Conservation (phyloP, 345 rosid species). For the Laguncularia racemosa region DNA sequence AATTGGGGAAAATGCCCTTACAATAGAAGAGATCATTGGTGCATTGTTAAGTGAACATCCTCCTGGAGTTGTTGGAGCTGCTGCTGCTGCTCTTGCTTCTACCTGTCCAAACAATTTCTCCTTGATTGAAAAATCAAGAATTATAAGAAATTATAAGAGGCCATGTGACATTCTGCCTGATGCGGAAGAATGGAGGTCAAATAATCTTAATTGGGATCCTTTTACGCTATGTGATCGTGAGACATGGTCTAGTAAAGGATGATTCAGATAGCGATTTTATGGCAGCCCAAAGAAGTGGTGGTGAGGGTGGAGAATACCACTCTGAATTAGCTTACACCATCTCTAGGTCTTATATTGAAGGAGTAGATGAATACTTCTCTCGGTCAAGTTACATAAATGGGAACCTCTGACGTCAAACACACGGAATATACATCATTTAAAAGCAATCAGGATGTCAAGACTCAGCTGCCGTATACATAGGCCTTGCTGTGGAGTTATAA, state of each 20-base stretch:
- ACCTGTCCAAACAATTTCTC: too few relatives aligned
- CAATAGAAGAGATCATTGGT: too few relatives aligned
- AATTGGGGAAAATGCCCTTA: too few relatives aligned
- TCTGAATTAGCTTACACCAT: too few relatives aligned
- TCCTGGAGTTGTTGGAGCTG: conserved; percentile 93
- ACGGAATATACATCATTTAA: conserved; percentile 51
- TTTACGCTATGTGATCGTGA: conserved; percentile 64
- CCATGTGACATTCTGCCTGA: conserved; percentile 91
- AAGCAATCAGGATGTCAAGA: conserved; percentile 65
- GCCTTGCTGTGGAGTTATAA: conserved; percentile 92
- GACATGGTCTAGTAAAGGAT: conserved; percentile 87
- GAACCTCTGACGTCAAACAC: conserved; percentile 27
- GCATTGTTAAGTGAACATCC: conserved; percentile 68
- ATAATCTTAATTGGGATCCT: too few relatives aligned
- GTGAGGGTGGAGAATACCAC: too few relatives aligned
- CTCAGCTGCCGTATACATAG: conserved; percentile 72
- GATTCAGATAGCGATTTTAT: too few relatives aligned
- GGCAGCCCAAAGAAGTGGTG: too few relatives aligned
- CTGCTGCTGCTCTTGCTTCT: conserved; percentile 83
- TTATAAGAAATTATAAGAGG: conserved; percentile 58
- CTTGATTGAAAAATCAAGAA: too few relatives aligned
- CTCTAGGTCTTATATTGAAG: conserved; percentile 79
- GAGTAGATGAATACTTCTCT: conserved; percentile 81
- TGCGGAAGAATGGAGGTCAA: conserved; percentile 98
- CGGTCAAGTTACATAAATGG: conserved; percentile 38